Percentiles rank a stretch among this genome's conserved stretches.
These are phyloP conservation scores for Ophiostoma ips DNA, from an alignment of 2,329 filamentous ascomycete genomes.

Conservation along the genomic window DNA sequence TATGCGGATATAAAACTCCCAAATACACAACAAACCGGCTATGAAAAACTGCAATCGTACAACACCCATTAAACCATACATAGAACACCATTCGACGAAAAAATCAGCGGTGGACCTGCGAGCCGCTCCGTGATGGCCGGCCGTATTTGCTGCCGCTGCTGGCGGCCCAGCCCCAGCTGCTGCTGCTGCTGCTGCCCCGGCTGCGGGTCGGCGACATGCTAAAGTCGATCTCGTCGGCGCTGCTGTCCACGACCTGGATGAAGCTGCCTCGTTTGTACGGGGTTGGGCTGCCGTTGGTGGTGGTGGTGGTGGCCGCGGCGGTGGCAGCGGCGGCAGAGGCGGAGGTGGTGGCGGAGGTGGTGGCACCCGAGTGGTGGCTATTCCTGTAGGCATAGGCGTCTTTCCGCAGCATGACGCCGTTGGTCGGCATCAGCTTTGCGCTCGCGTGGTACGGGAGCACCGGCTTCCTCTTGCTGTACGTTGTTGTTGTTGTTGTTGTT, in stretches of 20 bases:
- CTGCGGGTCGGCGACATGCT: not conserved
- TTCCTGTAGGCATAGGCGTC: conserved; percentile 17
- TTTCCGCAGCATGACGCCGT: conserved; percentile 23
- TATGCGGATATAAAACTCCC: too few relatives aligned
- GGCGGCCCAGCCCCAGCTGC: not conserved
- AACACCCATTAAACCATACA: too few relatives aligned
- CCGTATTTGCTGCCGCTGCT: not conserved
- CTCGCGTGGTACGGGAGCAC: conserved; percentile 25
- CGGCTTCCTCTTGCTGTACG: conserved; percentile 11
- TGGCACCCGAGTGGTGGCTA: not conserved
- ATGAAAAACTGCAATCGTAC: too few relatives aligned
- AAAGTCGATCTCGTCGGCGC: conserved; percentile 6
- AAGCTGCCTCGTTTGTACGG: not conserved
- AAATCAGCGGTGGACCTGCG: conserved; percentile 1
- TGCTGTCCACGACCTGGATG: conserved; percentile 12
- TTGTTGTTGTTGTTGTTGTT: not conserved
- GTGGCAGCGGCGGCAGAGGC: too few relatives aligned
- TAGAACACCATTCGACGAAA: too few relatives aligned
- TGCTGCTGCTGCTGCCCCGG: not conserved
- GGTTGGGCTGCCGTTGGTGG: not conserved
- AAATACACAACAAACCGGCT: too few relatives aligned
- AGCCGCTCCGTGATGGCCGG: not conserved
- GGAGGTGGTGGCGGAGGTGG: too few relatives aligned
- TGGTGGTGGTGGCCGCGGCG: not conserved
- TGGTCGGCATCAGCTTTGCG: conserved; percentile 25